phyloP scores from a whole-genome alignment of 306 rosid genomes.

The Lotus japonicus region DNA sequence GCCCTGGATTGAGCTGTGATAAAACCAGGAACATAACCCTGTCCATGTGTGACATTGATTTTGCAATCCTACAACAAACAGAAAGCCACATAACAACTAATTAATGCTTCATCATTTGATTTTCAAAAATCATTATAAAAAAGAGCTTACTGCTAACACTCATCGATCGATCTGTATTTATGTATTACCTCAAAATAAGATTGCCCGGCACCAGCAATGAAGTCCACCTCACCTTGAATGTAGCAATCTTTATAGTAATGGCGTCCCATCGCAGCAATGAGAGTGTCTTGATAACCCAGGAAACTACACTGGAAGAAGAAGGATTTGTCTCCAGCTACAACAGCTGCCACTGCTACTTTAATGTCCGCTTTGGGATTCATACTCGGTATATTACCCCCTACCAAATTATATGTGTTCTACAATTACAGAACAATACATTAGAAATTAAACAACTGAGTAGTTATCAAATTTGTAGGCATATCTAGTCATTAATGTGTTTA shows the following conservation, averaged over 20 bases:
- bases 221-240: constrained; percentile 39
- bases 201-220: constrained; percentile 32
- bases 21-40: not conserved
- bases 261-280: constrained; percentile 24
- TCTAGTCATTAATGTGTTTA: not conserved
- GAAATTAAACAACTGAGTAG: too few species aligned
- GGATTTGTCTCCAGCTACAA: constrained; percentile 32
- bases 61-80: constrained; percentile 11
- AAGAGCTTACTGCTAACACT: too few species aligned
- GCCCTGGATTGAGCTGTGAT: constrained; percentile 33
- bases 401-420: not conserved
- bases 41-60: constrained; percentile 10
- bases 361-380: not conserved
- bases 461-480: too few species aligned
- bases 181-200: constrained; percentile 25
- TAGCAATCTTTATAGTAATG: constrained; percentile 34
- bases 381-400: too few species aligned
- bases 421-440: too few species aligned
- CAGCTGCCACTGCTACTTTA: constrained; percentile 24
- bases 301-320: constrained; percentile 28
- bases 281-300: constrained; percentile 35
- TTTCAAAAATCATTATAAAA: too few species aligned
- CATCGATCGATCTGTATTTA: too few species aligned
- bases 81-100: not conserved
- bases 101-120: not conserved